phyloP scores from a whole-genome alignment of 2,329 filamentous ascomycete genomes.

The Aphanoascus verrucosus region DNA sequence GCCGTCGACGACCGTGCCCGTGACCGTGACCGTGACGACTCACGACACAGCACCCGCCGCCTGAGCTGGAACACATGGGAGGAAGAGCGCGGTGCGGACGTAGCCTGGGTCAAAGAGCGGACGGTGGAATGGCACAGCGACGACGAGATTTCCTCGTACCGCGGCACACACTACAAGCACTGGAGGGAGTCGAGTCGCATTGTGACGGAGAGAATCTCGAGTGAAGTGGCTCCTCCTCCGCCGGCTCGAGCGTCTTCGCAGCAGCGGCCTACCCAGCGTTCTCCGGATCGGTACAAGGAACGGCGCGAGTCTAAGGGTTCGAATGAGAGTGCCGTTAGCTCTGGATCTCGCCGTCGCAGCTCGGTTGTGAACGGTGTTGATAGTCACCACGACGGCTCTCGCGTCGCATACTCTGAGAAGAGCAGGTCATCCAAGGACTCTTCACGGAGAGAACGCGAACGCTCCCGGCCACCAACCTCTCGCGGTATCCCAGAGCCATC shows the following conservation, averaged over 20 bases:
- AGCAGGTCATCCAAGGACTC: not conserved
- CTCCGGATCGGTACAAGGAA: not conserved
- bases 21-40: constrained; percentile 1
- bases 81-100: constrained; percentile 3
- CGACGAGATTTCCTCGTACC: constrained; percentile 14
- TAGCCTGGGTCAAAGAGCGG: constrained; percentile 1
- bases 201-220: constrained; percentile 8
- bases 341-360: not conserved
- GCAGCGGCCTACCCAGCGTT: not conserved
- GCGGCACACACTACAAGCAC: constrained; percentile 8
- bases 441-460: not conserved
- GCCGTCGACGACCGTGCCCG: too few relatives aligned
- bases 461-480: not conserved
- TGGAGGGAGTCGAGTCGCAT: constrained; percentile 6
- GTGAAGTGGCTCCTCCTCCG: constrained; percentile 3
- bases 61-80: constrained; percentile 14
- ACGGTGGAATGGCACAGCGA: constrained; percentile 16
- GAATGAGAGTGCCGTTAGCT: not conserved
- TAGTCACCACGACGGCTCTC: not conserved
- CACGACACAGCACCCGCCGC: constrained; percentile 2
- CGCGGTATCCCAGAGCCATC: not conserved
- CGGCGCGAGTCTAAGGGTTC: not conserved
- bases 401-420: not conserved
- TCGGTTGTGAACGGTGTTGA: not conserved
- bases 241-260: not conserved